Evolutionary conservation across 2,329 filamentous ascomycete species (phyloP), one percentile per base, ranked within the genome.

Genomic region (Mycosphaerelloides madeirae): DNA sequence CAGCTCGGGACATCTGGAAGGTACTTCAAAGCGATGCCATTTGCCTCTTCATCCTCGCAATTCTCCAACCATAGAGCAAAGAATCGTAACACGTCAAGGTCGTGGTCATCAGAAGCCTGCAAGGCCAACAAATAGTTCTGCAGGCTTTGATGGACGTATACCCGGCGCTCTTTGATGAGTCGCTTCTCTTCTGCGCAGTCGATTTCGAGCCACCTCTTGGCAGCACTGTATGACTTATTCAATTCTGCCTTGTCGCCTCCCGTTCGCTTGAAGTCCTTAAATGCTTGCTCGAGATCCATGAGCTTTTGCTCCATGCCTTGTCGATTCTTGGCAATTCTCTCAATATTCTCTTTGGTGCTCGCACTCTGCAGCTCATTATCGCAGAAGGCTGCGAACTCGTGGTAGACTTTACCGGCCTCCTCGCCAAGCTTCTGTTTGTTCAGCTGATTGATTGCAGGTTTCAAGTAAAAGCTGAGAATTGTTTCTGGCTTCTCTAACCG

Each of bases 351-450:
- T 1, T 90, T 70, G 28, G 84, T 81, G 56, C 95, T 88, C 1
- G 84, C 79, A 59, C 91, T 91, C 58, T 95, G 86, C 8, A 98
- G 74, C 63, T 98, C 93, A 59, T 89, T 83, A 63, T 98, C 91
- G 59, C 94, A 98, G 63, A 98, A 98, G 40, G 83, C 79, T 19
- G 94, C 93, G 65, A 97, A 97, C 58, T 95, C 87, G 62, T 96
- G 89, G 59, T 89, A 96, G 1, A 97, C 93, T 54, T 87, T 78
- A 1, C 90, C 89, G 2, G 90, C 86, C 48, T 91, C 86, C 34
- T 77, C 74, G 1, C 85, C 85, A 41, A 81, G 76, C 4, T 69
- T 76, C 35, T 78, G 77, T 1, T 81, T 82, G 56, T 80, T 84
- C 6, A 98, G 73, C 60, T 94, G 87, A 54, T 82, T 83, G 20